phyloP scores from a whole-genome alignment of 1,284 basidiomycete genomes.

The Cryptococcus sp. region DNA sequence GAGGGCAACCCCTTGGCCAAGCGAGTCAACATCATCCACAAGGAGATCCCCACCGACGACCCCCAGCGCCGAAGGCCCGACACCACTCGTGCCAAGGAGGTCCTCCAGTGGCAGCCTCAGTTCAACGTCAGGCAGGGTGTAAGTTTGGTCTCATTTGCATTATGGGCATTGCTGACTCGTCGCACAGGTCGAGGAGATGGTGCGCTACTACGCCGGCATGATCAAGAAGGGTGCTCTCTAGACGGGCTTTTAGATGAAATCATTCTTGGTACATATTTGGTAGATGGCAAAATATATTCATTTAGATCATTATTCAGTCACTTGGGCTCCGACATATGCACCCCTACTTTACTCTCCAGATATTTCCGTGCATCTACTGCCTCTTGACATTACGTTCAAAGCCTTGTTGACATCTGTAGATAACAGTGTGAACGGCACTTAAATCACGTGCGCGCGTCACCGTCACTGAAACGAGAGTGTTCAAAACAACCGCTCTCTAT shows the following conservation, averaged over 20 bases:
- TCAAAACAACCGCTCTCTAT: too few species aligned
- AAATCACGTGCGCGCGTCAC: too few species aligned
- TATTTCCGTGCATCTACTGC: too few species aligned
- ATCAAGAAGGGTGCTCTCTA: constrained; percentile 33
- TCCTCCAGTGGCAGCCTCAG: constrained; percentile 87
- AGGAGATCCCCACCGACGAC: constrained; percentile 87
- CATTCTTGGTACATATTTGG: not conserved
- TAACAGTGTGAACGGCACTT: too few species aligned
- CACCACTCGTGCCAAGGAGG: constrained; percentile 81
- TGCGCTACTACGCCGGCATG: constrained; percentile 31
- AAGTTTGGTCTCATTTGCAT: not conserved
- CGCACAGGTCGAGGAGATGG: constrained; percentile 25
- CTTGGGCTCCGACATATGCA: not conserved
- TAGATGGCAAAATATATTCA: constrained; percentile 10
- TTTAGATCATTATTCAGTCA: constrained; percentile 12
- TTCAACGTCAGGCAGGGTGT: constrained; percentile 59
- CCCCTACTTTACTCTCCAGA: not conserved
- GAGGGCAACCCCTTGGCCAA: constrained; percentile 64
- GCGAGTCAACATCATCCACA: constrained; percentile 73
- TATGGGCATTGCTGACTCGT: not conserved
- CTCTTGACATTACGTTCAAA: too few species aligned
- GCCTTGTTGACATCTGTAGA: too few species aligned
- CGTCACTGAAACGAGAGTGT: too few species aligned
- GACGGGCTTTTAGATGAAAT: constrained; percentile 1
- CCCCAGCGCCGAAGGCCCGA: constrained; percentile 92